Percentiles rank a stretch among this genome's conserved stretches.
Evolutionary conservation across 1,284 basidiomycete genomes (phyloP).

Genomic region (Ceratobasidium sp.): DNA sequence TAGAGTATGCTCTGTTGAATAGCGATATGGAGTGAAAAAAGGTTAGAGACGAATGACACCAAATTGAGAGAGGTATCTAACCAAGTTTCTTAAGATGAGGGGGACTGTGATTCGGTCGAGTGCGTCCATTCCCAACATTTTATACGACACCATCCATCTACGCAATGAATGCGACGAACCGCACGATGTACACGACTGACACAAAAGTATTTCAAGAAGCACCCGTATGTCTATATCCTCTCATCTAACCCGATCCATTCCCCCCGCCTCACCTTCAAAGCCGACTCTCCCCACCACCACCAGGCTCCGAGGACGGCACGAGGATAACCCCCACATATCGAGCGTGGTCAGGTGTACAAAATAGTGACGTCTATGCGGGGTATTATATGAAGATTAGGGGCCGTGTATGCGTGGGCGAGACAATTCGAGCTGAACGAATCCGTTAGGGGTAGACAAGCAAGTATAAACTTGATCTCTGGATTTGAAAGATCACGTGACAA

Average conservation of each 20-base stretch:
- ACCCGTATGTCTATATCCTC: background rate
- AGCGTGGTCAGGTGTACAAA: background rate
- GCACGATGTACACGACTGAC: too few relatives aligned
- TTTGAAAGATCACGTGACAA: too few relatives aligned
- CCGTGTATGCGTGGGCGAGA: too few relatives aligned
- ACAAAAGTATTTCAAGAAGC: background rate
- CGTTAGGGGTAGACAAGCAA: slow-evolving; percentile 5
- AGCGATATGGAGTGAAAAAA: too few relatives aligned
- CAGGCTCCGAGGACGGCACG: background rate
- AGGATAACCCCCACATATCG: background rate
- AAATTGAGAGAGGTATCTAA: background rate
- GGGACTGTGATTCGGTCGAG: background rate
- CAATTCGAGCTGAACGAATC: too few relatives aligned
- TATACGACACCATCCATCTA: background rate
- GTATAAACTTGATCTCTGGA: too few relatives aligned
- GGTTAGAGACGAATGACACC: background rate
- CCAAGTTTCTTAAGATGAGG: background rate
- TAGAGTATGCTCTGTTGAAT: too few relatives aligned
- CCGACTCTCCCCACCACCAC: too few relatives aligned
- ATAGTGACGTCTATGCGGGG: too few relatives aligned
- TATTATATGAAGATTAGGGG: too few relatives aligned
- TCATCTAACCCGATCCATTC: background rate
- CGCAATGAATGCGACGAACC: too few relatives aligned
- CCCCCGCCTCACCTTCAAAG: background rate
- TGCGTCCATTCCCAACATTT: background rate